Evolutionary conservation across 2,329 filamentous ascomycete genomes (phyloP).

Genomic region (Fusarium kyushuense): DNA sequence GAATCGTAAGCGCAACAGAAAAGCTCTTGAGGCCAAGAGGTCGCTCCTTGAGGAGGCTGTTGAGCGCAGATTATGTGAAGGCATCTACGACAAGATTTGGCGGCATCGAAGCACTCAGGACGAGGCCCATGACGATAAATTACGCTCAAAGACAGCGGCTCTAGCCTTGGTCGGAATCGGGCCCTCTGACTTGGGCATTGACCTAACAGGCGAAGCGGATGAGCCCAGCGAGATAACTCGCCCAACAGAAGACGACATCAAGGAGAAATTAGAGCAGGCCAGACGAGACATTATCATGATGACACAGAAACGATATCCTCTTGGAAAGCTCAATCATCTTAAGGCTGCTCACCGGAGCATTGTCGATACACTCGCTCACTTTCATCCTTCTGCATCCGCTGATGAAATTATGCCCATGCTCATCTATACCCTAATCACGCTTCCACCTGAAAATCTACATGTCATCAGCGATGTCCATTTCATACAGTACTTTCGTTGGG

Average conservation of each 20-base stretch:
- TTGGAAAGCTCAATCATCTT: slow-evolving; percentile 90
- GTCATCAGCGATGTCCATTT: slow-evolving; percentile 96
- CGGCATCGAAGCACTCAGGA: slow-evolving; percentile 92
- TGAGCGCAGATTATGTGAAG: slow-evolving; percentile 85
- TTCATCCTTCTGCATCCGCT: slow-evolving; percentile 84
- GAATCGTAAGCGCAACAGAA: slow-evolving; percentile 81
- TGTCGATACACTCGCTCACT: slow-evolving; percentile 82
- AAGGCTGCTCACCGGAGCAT: slow-evolving; percentile 93
- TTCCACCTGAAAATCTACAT: slow-evolving; percentile 85
- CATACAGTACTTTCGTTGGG: slow-evolving; percentile 89
- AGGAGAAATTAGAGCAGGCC: slow-evolving; percentile 77
- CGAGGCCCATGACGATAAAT: slow-evolving; percentile 92
- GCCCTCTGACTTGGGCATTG: slow-evolving; percentile 83
- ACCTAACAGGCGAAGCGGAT: slow-evolving; percentile 70
- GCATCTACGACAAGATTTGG: slow-evolving; percentile 89
- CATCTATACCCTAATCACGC: slow-evolving; percentile 94
- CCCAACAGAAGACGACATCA: slow-evolving; percentile 75
- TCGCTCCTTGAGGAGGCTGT: slow-evolving; percentile 88
- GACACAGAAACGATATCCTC: slow-evolving; percentile 86
- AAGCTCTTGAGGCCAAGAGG: slow-evolving; percentile 81
- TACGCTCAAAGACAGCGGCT: slow-evolving; percentile 93
- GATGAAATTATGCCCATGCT: slow-evolving; percentile 97
- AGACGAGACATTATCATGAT: slow-evolving; percentile 78
- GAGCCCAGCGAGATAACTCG: slow-evolving; percentile 68
- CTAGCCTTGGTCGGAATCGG: slow-evolving; percentile 92